phyloP scores from a whole-genome alignment of 495 filamentous ascomycete species.

The Penicillium coprophilum region DNA sequence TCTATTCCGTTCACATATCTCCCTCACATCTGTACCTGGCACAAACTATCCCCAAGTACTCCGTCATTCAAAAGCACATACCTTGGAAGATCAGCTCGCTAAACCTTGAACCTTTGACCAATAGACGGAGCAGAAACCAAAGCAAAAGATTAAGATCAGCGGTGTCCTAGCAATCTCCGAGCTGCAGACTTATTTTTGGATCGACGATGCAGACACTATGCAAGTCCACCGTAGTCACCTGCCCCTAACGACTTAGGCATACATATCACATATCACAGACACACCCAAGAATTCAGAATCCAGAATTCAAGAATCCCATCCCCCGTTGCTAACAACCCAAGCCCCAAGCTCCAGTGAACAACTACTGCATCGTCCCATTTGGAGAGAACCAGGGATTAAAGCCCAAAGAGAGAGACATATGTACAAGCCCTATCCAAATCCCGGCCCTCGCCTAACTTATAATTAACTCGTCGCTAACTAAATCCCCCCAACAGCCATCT shows the following conservation, averaged over 20 bases:
- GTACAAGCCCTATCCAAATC: not conserved
- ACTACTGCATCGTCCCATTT: not conserved
- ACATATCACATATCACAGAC: too few species aligned
- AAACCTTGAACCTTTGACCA: not conserved
- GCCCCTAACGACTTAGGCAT: not conserved
- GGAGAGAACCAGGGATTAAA: not conserved
- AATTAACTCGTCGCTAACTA: slow-evolving; percentile 6
- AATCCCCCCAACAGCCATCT: slow-evolving; percentile 3
- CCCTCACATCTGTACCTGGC: too few species aligned
- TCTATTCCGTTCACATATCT: not conserved
- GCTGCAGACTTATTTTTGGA: slow-evolving; percentile 13
- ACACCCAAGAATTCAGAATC: not conserved
- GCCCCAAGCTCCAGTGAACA: not conserved
- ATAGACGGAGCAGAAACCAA: not conserved
- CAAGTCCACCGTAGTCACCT: not conserved
- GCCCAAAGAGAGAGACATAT: not conserved
- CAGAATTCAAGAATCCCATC: not conserved
- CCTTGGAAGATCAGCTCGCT: not conserved
- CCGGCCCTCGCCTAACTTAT: slow-evolving; percentile 10
- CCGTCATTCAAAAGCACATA: not conserved
- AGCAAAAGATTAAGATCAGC: slow-evolving; percentile 3
- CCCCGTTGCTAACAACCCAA: not conserved
- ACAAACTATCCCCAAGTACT: too few species aligned
- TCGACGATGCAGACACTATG: slow-evolving; percentile 1
- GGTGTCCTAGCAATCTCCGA: slow-evolving; percentile 3